Evolutionary conservation across 202 grass and related monocot genomes (phyloP), one percentile per base, ranked within the genome.

Genomic region (Eragrostis tef): DNA sequence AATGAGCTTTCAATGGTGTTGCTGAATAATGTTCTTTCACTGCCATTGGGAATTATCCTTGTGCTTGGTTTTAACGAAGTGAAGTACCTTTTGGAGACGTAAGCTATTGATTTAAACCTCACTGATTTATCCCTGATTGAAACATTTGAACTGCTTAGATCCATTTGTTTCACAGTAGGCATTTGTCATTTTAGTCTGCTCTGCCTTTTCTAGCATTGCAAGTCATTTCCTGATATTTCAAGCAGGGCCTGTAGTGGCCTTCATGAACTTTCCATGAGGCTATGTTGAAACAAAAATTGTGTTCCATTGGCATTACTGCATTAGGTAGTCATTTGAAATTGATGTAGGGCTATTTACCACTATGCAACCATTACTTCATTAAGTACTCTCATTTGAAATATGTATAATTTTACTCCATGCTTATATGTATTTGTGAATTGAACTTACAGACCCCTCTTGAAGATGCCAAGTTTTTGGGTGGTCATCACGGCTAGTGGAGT

Each of bases 1-100:
- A 98, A 94, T 11, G 95, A 94, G 81, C 86, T 98, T 81, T 93
- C 95, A 11, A 98, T 98, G 95, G 95, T 98, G 84, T 86, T 98
- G 52, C 86, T 98, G 69, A 98, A 98, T 78, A 98, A 98, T 44
- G 63, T 84, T 80, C 92, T 98, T 69, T 94, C 95, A 6, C 60
- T 98, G 43, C 95, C 95, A 68, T 69, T 94, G 82, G 95, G 95
- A 77, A 66, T 98, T 86, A 73, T 93, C 63, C 95, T 98, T 72
- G 48, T 94, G 14, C 77, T 98, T 79, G 84, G 75, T 81, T 94
- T 98, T 47, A 90, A 91, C 59, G 95, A 98, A 98, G 87, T 93
- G 29, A 73, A 85, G 39, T 98, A 98, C 80, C 85, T 98, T 67
- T 62, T 82, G 72, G 89, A 94, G 85, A 93, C 95, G 95, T 98